Base-by-base conservation (phyloP, 129 eudicot species). In the Logfia minima region DNA sequence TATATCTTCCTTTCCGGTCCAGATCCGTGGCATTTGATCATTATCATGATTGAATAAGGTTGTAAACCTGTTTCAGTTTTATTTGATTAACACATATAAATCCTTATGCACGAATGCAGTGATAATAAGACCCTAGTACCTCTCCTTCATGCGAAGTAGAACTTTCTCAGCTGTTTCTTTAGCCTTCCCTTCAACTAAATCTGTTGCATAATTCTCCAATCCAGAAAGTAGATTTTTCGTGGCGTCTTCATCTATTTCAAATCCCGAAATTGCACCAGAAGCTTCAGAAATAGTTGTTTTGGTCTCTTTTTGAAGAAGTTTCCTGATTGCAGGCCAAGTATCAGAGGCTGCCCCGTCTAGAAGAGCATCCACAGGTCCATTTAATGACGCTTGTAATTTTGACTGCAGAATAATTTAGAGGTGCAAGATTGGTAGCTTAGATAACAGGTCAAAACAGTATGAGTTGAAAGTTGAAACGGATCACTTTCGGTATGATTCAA, bases 1-100 rank as follows among this genome's bases (percentile, higher is more conserved):
- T 59, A 92, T 90, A 72, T 92, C 98, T 85, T 92, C 98, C 83
- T 88, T 92, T 17, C 98, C 98, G 0, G 96, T 90, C 98, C 98
- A 92, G 68, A 88, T 86, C 35, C 98, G 90, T 29, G 98, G 98
- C 98, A 92, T 90, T 64, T 87, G 86, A 78, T 92, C 98, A 26
- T 87, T 79, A 76, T 92, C 98, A 67, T 86, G 96, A 83, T 92
- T 90, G 66, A 92, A 92, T 80, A 92, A 53, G 73, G 94, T 88
- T 67, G 89, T 82, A 81, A 93, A 93, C 92, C 98, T 93, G 83
- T 51, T 79, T 43, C 66, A 8, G 4, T 55, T 65, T 80, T 48
- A 4, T 73, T 73, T 35, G 41, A 74, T n/a, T 65, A 73, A 66
- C 62, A 73, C 10, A 39, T 73, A 11, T 52, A 43, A 61, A 23